Base-by-base conservation (phyloP, 345 rosid species). In the Salix dunnii region DNA sequence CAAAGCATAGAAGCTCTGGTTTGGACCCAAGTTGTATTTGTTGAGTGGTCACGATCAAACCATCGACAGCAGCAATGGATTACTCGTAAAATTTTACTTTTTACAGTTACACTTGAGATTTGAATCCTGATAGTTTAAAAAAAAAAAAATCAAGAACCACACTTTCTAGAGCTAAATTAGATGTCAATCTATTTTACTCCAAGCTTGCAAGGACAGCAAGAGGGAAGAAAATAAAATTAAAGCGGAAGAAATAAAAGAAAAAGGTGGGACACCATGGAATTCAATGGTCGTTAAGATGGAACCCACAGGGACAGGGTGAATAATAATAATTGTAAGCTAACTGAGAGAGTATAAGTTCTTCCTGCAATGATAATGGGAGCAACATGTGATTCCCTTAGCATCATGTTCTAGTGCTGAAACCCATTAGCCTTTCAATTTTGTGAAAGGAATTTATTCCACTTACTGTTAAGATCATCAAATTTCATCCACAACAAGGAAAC, bases 371-470 rank as follows among this genome's bases (percentile, higher is more conserved):
- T 76, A 71, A 72, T 77, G 70, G 82, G 55, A 77, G 65, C 78
- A 77, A 80, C 73, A 76, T 76, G 79, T 74, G 83, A 80, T 78
- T 80, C 88, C 76, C 28, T 6, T 55, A 71, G 81, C 75, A 81
- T 83, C 86, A 27, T 73, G 82, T 72, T 78, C 76, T 72, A 17
- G 73, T 58, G 25, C 3, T n/a, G 46, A 11, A 42, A 42, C 12
- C 46, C 46, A 42, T 35, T 10, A 42, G 46, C 14, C 46, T 42
- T 42, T 42, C 60, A 16, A 35, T 43, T 23, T n/a, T 71, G 84
- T 81, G 79, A 78, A 73, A 76, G 48, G 14, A 35, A 73, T 78
- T 64, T 10, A 36, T 36, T 70, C 83, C 74, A 65, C 84, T 68
- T 51, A 31, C 66, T 63, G n/a, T 35, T 49, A 12, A 36, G 25